These are phyloP conservation scores for Mycena citricolor DNA, from an alignment of 1,284 basidiomycete species.

Conservation along the genomic window DNA sequence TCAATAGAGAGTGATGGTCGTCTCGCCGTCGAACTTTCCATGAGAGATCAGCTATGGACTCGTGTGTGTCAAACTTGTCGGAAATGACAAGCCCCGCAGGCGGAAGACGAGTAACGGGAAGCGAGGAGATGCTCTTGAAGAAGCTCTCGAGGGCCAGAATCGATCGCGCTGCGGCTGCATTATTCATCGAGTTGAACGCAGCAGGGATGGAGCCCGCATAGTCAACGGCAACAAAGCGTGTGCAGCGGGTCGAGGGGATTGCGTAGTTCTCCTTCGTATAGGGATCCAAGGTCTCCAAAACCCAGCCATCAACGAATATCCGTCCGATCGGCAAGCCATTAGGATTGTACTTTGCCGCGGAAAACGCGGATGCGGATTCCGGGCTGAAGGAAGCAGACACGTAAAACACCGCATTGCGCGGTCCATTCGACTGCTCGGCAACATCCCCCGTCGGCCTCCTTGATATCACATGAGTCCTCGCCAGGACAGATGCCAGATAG, in stretches of 20 bases:
- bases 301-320: conserved; percentile 92
- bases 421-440: conserved; percentile 37
- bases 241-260: conserved; percentile 93
- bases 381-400: conserved; percentile 78
- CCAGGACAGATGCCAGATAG: conserved; percentile 75
- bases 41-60: conserved; percentile 33
- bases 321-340: conserved; percentile 75
- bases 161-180: conserved; percentile 69
- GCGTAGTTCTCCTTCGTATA: conserved; percentile 94
- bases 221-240: conserved; percentile 85
- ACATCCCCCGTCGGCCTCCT: conserved; percentile 29
- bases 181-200: conserved; percentile 87
- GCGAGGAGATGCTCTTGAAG: conserved; percentile 60
- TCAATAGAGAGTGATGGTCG: conserved; percentile 51
- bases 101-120: conserved; percentile 70
- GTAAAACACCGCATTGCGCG: conserved; percentile 65
- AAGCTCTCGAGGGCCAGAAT: conserved; percentile 72
- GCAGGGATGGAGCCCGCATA: conserved; percentile 86
- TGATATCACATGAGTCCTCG: conserved; percentile 48
- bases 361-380: conserved; percentile 56
- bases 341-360: conserved; percentile 76
- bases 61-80: conserved; percentile 50
- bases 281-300: conserved; percentile 94
- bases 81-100: conserved; percentile 55
- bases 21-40: conserved; percentile 66